A percentile compares a stretch with the other conserved stretches of the same genome.
Conservation (phyloP, 129 eudicot species). For the carrot (Daucus carota) region DNA sequence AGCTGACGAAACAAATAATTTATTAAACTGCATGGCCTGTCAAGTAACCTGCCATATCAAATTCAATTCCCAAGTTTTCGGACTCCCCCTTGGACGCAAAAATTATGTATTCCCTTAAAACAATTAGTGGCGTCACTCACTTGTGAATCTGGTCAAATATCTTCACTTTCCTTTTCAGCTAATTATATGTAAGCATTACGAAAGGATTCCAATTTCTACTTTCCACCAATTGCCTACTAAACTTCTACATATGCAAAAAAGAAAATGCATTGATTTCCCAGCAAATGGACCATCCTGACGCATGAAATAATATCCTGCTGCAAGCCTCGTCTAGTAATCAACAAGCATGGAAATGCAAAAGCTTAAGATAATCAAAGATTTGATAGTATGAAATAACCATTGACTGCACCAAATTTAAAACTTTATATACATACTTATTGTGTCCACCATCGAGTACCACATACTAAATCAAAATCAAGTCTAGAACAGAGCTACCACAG, state of each 20-base stretch:
- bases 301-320: background rate
- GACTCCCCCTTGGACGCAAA: background rate
- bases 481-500: background rate
- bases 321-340: background rate
- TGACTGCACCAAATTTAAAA: background rate
- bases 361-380: background rate
- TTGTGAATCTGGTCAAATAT: background rate
- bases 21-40: background rate
- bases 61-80: background rate
- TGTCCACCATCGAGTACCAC: background rate
- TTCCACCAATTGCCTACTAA: background rate
- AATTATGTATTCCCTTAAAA: background rate
- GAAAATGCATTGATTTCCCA: background rate
- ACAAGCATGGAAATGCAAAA: background rate
- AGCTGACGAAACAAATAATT: conserved; percentile 3
- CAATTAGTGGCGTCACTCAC: background rate
- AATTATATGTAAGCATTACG: background rate
- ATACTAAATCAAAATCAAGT: background rate
- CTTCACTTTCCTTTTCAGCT: background rate
- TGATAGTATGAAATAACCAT: background rate
- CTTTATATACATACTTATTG: background rate
- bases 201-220: background rate
- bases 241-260: background rate
- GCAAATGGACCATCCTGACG: conserved; percentile 4
- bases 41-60: background rate